These are phyloP conservation scores for Dothideomycetes sp. DNA, from an alignment of 2,329 filamentous ascomycete species.

Conservation along the genomic window DNA sequence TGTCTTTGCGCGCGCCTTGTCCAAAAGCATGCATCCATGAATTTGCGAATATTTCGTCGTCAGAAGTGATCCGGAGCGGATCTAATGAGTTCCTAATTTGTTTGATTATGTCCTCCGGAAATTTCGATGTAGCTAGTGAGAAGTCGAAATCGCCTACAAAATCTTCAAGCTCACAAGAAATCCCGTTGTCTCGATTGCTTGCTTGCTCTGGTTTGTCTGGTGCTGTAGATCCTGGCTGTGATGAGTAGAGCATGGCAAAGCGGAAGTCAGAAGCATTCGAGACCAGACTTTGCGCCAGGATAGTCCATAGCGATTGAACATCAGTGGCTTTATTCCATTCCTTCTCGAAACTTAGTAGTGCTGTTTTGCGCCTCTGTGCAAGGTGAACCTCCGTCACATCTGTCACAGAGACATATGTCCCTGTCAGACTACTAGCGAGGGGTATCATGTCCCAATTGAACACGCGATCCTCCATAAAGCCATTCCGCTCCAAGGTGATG, in stretches of 20 bases:
- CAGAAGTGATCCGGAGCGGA: neutral
- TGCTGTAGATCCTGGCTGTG: too few species aligned
- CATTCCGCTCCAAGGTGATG: neutral
- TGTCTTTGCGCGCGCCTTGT: too few species aligned
- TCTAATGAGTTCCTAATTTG: neutral
- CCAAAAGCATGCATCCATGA: neutral
- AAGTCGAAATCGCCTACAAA: too few species aligned
- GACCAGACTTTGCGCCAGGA: constrained; percentile 2
- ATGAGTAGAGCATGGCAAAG: constrained; percentile 10
- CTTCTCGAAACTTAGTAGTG: constrained; percentile 4
- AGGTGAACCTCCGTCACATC: constrained; percentile 8
- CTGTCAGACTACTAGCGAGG: constrained; percentile 1
- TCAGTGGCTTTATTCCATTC: constrained; percentile 5
- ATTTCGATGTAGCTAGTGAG: too few species aligned
- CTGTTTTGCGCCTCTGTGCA: constrained; percentile 4
- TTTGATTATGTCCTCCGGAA: too few species aligned
- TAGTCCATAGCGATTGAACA: constrained; percentile 7
- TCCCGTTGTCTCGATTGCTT: too few species aligned
- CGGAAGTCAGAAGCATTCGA: constrained; percentile 7
- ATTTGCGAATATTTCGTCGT: neutral
- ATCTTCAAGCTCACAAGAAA: too few species aligned
- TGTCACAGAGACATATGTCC: constrained; percentile 1
- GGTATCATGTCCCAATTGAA: constrained; percentile 8
- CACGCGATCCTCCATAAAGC: constrained; percentile 7
- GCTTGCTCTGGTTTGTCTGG: too few species aligned